Conservation (phyloP, 2,329 filamentous ascomycete species). For the Paecilomyces sp. region DNA sequence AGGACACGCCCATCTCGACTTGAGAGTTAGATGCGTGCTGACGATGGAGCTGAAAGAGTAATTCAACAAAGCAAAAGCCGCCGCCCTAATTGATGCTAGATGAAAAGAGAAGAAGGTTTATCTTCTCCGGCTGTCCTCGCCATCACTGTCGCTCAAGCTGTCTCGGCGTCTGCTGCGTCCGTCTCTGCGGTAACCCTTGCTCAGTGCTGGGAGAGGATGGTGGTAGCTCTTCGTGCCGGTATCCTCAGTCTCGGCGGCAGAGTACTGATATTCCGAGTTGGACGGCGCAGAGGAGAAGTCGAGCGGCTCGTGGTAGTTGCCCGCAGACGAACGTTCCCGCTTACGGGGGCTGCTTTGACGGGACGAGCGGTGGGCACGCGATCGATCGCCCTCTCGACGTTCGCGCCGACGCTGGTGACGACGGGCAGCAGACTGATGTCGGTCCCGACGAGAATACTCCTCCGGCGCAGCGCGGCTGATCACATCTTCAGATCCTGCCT, state of each 20-base stretch:
- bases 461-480: slow-evolving; percentile 32
- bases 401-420: slow-evolving; percentile 20
- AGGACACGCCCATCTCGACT: background rate
- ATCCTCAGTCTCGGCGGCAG: slow-evolving; percentile 34
- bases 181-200: slow-evolving; percentile 35
- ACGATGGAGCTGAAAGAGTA: background rate
- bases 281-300: slow-evolving; percentile 34
- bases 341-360: slow-evolving; percentile 27
- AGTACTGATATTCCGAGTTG: slow-evolving; percentile 34
- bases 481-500: slow-evolving; percentile 39
- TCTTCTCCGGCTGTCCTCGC: slow-evolving; percentile 21
- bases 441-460: slow-evolving; percentile 14
- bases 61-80: background rate
- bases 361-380: slow-evolving; percentile 2
- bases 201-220: slow-evolving; percentile 50
- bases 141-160: slow-evolving; percentile 49
- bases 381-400: slow-evolving; percentile 1
- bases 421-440: slow-evolving; percentile 23
- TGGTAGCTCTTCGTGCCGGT: slow-evolving; percentile 50
- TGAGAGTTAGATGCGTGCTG: background rate
- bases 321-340: slow-evolving; percentile 24
- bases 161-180: slow-evolving; percentile 41
- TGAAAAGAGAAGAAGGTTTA: background rate
- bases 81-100: background rate
- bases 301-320: slow-evolving; percentile 37